Percentiles rank a stretch among this genome's conserved stretches.
Evolutionary conservation across 306 rosid species (phyloP).

Genomic region (Vachellia pachyceras): DNA sequence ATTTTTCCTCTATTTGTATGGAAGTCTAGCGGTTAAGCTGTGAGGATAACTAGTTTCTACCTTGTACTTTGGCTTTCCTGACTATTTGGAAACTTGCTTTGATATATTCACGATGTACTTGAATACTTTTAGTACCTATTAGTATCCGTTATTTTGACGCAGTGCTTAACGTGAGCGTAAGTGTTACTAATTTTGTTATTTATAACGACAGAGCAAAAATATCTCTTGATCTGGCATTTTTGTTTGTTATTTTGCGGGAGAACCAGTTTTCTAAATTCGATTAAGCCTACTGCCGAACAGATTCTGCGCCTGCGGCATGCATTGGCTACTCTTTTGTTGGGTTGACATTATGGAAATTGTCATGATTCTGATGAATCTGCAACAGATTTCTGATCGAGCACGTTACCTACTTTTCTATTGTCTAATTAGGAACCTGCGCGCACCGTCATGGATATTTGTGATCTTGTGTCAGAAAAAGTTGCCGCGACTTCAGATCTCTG

Average conservation of each 20-base stretch:
- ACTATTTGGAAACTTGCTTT: constrained; percentile 21
- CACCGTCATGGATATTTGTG: background rate
- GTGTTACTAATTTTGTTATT: background rate
- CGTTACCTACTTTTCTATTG: background rate
- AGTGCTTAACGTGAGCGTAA: background rate
- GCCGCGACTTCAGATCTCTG: background rate
- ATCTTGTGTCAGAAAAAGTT: background rate
- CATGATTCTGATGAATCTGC: background rate
- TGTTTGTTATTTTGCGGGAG: background rate
- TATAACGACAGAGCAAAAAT: background rate
- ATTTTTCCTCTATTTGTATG: constrained; percentile 28
- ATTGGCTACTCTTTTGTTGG: background rate
- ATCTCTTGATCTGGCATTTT: background rate
- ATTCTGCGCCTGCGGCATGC: background rate
- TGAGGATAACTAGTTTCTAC: constrained; percentile 40
- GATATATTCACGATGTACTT: constrained; percentile 9
- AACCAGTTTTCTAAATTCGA: background rate
- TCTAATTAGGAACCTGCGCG: background rate
- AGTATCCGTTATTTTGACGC: background rate
- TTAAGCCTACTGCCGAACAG: background rate
- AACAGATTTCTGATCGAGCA: background rate
- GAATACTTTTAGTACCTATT: constrained; percentile 8
- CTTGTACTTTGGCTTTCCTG: constrained; percentile 36
- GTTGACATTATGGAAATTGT: background rate
- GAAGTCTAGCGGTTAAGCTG: constrained; percentile 37